Conservation (phyloP, 371 early-diverging fungal species). For the Mucor lusitanicus region DNA sequence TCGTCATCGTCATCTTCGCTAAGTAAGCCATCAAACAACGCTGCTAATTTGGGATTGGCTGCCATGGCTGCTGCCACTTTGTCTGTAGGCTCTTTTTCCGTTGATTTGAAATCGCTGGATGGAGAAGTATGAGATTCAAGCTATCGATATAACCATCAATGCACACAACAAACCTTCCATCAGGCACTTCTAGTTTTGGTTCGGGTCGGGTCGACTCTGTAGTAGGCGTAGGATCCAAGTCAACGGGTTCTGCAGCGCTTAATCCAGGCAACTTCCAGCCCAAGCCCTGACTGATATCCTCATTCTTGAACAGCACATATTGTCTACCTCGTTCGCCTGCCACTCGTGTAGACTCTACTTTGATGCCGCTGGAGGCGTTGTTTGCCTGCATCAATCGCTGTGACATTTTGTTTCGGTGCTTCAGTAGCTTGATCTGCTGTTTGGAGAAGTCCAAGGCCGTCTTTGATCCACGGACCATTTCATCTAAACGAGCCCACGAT, state of each 20-base stretch:
- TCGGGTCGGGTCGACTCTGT: background rate
- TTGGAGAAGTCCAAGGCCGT: conserved; percentile 88
- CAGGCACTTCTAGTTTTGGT: conserved; percentile 6
- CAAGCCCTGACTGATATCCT: conserved; percentile 59
- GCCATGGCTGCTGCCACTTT: conserved; percentile 37
- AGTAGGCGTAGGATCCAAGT: conserved; percentile 16
- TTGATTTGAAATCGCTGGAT: background rate
- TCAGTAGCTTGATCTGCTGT: conserved; percentile 84
- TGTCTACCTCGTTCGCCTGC: conserved; percentile 82
- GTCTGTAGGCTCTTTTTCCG: conserved; percentile 7
- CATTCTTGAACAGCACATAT: conserved; percentile 85
- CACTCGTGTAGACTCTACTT: conserved; percentile 48
- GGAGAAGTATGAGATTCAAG: background rate
- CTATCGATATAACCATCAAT: background rate
- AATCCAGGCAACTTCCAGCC: conserved; percentile 70
- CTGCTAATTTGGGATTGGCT: conserved; percentile 37
- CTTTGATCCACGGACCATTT: conserved; percentile 67
- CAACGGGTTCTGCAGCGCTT: conserved; percentile 17
- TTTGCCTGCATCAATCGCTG: conserved; percentile 74
- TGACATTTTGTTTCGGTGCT: conserved; percentile 85
- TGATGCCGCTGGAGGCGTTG: conserved; percentile 33
- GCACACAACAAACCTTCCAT: background rate
- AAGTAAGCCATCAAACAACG: conserved; percentile 19
- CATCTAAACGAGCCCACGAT: conserved; percentile 72
- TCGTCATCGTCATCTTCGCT: conserved; percentile 24